Conservation (phyloP, 768 basidiomycete genomes). For the Suillus fuscotomentosus region DNA sequence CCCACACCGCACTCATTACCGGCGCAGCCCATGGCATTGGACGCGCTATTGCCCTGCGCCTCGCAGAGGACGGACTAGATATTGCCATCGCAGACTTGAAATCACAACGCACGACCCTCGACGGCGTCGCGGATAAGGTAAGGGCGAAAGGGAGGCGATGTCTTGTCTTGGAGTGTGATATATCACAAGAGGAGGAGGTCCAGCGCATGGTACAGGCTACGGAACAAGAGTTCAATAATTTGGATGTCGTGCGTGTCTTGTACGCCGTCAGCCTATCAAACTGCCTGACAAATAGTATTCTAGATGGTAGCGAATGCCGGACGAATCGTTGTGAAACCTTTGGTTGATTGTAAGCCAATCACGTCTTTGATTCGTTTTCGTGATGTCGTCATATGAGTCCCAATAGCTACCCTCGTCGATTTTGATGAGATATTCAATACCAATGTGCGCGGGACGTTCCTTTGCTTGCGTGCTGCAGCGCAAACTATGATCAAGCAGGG, state of each 20-base stretch:
- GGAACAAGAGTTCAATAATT: slow-evolving; percentile 31
- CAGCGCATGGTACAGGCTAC: slow-evolving; percentile 32
- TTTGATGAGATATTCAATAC: slow-evolving; percentile 31
- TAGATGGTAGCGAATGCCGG: slow-evolving; percentile 8
- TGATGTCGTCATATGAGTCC: neutral
- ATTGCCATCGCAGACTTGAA: slow-evolving; percentile 42
- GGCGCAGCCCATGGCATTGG: slow-evolving; percentile 49
- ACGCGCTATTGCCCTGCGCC: slow-evolving; percentile 41
- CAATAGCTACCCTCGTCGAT: slow-evolving; percentile 28
- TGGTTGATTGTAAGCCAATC: slow-evolving; percentile 1
- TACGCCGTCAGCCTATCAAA: neutral
- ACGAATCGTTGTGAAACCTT: neutral
- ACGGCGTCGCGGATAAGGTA: slow-evolving; percentile 22
- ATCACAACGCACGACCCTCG: slow-evolving; percentile 18
- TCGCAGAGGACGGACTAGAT: slow-evolving; percentile 46
- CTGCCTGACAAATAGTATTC: neutral
- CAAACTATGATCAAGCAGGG: slow-evolving; percentile 44
- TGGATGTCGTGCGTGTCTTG: slow-evolving; percentile 40
- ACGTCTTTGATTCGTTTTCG: neutral
- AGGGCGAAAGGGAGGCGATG: slow-evolving; percentile 15
- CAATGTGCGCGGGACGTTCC: slow-evolving; percentile 37
- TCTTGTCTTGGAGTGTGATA: slow-evolving; percentile 30
- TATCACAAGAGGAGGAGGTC: slow-evolving; percentile 38
- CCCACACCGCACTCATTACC: slow-evolving; percentile 39
- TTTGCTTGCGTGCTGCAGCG: slow-evolving; percentile 43